phyloP scores from a whole-genome alignment of 257 asterid species.

The Solanum microdontum region DNA sequence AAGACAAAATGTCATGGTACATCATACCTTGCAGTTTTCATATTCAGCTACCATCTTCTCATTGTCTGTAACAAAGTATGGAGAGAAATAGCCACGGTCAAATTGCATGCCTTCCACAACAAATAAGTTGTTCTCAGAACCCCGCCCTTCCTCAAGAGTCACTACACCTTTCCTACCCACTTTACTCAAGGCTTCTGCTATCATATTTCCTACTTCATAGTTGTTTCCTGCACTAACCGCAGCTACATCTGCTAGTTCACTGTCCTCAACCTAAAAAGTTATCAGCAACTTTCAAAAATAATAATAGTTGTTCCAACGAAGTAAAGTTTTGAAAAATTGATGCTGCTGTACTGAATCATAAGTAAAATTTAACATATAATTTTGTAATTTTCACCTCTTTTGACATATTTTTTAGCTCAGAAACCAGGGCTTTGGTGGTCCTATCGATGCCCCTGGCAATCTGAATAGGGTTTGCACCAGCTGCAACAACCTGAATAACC shows the following conservation, averaged over 20 bases:
- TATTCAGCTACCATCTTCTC: conserved; percentile 92
- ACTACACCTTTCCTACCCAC: conserved; percentile 98
- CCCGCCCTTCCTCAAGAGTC: conserved; percentile 93
- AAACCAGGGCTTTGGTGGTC: conserved; percentile 74
- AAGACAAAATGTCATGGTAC: not conserved
- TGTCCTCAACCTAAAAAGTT: conserved; percentile 64
- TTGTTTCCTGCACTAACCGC: conserved; percentile 99
- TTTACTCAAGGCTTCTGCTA: conserved; percentile 93
- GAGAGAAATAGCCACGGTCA: conserved; percentile 91
- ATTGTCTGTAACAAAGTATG: conserved; percentile 85
- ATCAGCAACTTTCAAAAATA: not conserved
- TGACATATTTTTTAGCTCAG: conserved; percentile 70
- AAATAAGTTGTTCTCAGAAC: conserved; percentile 74
- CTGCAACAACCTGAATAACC: conserved; percentile 71
- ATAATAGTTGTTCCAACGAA: not conserved
- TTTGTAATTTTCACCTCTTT: conserved; percentile 52
- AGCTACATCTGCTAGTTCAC: conserved; percentile 96
- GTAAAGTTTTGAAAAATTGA: not conserved
- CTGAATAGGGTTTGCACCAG: conserved; percentile 92
- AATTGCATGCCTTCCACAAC: conserved; percentile 99
- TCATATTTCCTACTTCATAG: conserved; percentile 86
- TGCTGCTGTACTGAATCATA: not conserved
- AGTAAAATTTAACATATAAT: not conserved
- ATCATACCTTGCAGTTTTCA: conserved; percentile 90
- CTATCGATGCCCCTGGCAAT: conserved; percentile 90